A percentile compares a stretch with the other conserved stretches of the same genome.
phyloP scores from a whole-genome alignment of 2,329 filamentous ascomycete species.

The Neofusicoccum sp. region DNA sequence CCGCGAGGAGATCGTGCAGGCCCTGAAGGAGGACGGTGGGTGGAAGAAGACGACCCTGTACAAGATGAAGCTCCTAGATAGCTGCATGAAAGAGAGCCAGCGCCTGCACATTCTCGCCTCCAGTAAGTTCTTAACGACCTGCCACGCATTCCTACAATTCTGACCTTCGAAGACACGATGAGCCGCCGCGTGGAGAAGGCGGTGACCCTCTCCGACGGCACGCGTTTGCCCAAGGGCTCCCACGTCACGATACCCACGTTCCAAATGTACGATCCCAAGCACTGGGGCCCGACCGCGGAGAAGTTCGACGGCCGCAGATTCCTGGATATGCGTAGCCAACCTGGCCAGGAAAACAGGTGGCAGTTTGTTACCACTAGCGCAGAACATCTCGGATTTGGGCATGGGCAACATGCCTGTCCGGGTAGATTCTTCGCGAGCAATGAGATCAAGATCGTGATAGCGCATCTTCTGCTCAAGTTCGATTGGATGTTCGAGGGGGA shows the following conservation, averaged over 20 bases:
- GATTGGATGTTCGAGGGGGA: slow-evolving; percentile 14
- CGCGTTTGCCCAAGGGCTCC: slow-evolving; percentile 28
- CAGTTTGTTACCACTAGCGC: slow-evolving; percentile 25
- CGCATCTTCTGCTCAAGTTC: slow-evolving; percentile 23
- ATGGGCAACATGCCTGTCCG: slow-evolving; percentile 23
- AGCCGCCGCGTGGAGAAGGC: slow-evolving; percentile 24
- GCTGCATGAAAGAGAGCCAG: slow-evolving; percentile 38
- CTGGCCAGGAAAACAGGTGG: slow-evolving; percentile 14
- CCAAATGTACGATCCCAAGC: neutral
- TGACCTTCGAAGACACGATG: neutral
- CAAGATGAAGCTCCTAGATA: slow-evolving; percentile 37
- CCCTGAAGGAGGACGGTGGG: slow-evolving; percentile 28
- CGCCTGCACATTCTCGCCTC: slow-evolving; percentile 17
- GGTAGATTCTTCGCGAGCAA: slow-evolving; percentile 24
- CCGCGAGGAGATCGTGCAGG: slow-evolving; percentile 30
- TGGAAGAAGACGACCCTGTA: slow-evolving; percentile 34
- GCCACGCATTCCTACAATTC: neutral
- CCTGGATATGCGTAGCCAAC: slow-evolving; percentile 21
- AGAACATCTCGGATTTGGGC: slow-evolving; percentile 26
- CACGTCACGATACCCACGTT: slow-evolving; percentile 5
- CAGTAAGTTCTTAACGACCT: neutral
- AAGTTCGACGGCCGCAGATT: slow-evolving; percentile 26
- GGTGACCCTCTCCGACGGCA: slow-evolving; percentile 32
- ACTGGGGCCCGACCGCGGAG: slow-evolving; percentile 20
- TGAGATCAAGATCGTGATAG: slow-evolving; percentile 24